These are phyloP conservation scores for Ascosphaera apis DNA, from an alignment of 2,329 filamentous ascomycete species.

Conservation along the genomic window DNA sequence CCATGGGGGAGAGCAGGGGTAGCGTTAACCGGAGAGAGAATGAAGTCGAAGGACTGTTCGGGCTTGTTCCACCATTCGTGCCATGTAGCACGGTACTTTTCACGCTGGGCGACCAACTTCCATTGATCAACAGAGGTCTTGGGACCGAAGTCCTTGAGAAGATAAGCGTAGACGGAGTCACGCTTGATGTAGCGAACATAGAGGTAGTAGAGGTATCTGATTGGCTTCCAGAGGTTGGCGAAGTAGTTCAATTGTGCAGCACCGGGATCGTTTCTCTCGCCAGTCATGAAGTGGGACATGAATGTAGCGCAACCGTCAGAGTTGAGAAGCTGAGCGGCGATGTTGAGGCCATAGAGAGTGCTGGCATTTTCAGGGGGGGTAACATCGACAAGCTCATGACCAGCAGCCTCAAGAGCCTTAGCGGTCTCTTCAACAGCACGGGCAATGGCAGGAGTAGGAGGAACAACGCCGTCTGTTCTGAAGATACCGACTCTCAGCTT, in stretches of 20 bases:
- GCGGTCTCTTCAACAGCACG: constrained; percentile 52
- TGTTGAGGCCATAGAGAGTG: constrained; percentile 50
- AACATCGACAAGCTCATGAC: constrained; percentile 50
- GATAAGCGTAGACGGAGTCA: constrained; percentile 54
- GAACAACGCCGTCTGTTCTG: constrained; percentile 57
- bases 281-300: constrained; percentile 48
- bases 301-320: constrained; percentile 66
- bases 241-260: constrained; percentile 52
- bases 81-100: constrained; percentile 55
- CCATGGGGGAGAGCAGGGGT: constrained; percentile 73
- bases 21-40: constrained; percentile 69
- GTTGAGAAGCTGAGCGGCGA: constrained; percentile 63
- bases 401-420: constrained; percentile 41
- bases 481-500: constrained; percentile 54
- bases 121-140: constrained; percentile 62
- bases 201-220: constrained; percentile 71
- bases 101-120: constrained; percentile 54
- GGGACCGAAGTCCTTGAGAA: constrained; percentile 49
- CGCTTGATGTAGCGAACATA: constrained; percentile 67
- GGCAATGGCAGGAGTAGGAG: constrained; percentile 63
- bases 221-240: constrained; percentile 45
- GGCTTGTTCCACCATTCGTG: constrained; percentile 64
- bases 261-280: constrained; percentile 60
- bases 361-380: constrained; percentile 48
- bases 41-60: constrained; percentile 49